Percentiles rank a stretch among this genome's conserved stretches.
phyloP scores from a whole-genome alignment of 192 early-diverging fungal species.

The Podila epicladia region DNA sequence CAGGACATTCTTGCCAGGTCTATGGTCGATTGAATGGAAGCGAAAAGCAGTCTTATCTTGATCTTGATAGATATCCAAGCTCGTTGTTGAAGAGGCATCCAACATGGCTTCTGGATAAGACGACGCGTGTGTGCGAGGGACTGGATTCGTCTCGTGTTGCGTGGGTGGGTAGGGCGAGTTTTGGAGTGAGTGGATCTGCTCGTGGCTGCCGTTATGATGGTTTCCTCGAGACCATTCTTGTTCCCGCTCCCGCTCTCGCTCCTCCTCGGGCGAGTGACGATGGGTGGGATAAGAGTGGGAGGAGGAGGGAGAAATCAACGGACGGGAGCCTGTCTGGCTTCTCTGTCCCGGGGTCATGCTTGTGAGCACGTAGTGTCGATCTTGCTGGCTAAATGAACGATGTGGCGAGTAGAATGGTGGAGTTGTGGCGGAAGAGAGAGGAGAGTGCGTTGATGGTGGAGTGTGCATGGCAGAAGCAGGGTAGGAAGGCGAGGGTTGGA shows the following conservation, averaged over 20 bases:
- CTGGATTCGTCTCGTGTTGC: no score
- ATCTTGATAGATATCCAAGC: no score
- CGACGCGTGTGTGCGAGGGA: no score
- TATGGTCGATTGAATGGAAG: not conserved
- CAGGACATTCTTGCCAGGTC: not conserved
- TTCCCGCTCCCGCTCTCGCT: no score
- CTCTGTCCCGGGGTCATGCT: not conserved
- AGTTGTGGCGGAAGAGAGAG: not conserved
- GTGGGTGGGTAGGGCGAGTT: no score
- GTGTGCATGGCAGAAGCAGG: not conserved
- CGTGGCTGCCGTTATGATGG: no score
- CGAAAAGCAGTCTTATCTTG: not conserved
- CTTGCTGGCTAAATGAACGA: not conserved
- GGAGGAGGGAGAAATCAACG: not conserved
- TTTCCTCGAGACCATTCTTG: no score
- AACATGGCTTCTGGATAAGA: no score
- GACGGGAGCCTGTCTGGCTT: not conserved
- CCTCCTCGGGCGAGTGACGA: not conserved
- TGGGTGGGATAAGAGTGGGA: not conserved
- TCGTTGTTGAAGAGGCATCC: no score
- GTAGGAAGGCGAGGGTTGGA: not conserved
- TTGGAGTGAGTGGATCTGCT: no score
- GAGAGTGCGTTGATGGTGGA: not conserved
- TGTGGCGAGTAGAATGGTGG: not conserved
- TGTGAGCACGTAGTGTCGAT: conserved; percentile 1